Base-by-base conservation (phyloP, 1,284 basidiomycete genomes). In the Puccinia hordei region DNA sequence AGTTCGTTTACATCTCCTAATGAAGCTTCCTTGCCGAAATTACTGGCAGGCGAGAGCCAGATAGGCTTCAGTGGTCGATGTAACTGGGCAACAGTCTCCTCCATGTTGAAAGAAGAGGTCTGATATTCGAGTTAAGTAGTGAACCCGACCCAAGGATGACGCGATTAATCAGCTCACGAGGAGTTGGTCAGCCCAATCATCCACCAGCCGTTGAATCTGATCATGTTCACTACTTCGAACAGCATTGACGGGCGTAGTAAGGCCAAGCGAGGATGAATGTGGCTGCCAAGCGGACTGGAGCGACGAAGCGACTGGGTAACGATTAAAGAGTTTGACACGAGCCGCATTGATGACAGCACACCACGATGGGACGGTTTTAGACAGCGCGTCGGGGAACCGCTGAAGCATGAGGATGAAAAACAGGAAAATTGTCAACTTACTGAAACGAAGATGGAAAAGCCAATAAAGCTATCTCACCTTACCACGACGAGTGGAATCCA, bases 311-410 rank as follows among this genome's bases (percentile, higher is more conserved):
- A 86, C 66, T 85, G 86, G 68, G 85, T 83, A 22, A 83, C 81
- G 66, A 15, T 76, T 80, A 19, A 91, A 83, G 0, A 81, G 75
- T 22, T 73, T 33, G 79, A 82, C 27, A 9, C 82, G 83, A 3
- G 93, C 93, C 10, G 90, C 88, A 84, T 98, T 98, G 82, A 98
- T 88, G 2, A 96, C 93, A 1, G 93, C 88, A 85, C 96, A 98
- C 96, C 96, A 99, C 66, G 95, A 93, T 0, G 96, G 95, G 0
- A 98, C 89, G 0, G 96, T 98, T 85, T 98, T 98, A 6, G 93
- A 93, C 0, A 98, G 88, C 0, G 95, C 94, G 83, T 99, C 96
- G 0, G 96, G 96, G 82, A 96, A 92, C 19, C 93, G 90, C 87
- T 87, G 82, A 10, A 38, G 65, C 65, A 66, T n/a, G 33, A 5